Evolutionary conservation across 1,284 basidiomycete genomes (phyloP).

Genomic region (Xanthoconium separans): DNA sequence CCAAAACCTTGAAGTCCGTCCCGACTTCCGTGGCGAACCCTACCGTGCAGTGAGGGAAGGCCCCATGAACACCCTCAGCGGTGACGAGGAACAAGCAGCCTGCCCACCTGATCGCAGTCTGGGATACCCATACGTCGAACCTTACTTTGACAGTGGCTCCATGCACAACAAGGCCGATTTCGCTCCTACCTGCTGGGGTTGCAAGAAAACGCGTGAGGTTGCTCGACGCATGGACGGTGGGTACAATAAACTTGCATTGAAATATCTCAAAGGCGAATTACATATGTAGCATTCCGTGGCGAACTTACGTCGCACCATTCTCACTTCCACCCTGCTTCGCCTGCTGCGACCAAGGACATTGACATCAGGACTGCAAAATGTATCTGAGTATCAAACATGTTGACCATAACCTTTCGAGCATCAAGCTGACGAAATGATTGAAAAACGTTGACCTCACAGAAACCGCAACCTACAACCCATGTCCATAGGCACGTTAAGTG

Average conservation of each 20-base stretch:
- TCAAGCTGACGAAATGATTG: too few species aligned
- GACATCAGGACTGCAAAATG: slow-evolving; percentile 70
- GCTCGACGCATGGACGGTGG: slow-evolving; percentile 71
- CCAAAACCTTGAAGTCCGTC: too few species aligned
- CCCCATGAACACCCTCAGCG: too few species aligned
- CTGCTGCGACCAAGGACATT: slow-evolving; percentile 58
- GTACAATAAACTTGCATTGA: neutral
- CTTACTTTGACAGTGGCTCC: slow-evolving; percentile 69
- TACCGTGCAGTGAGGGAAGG: too few species aligned
- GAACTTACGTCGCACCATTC: slow-evolving; percentile 72
- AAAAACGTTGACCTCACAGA: too few species aligned
- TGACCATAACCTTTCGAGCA: too few species aligned
- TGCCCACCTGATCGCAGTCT: too few species aligned
- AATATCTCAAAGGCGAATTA: slow-evolving; percentile 1
- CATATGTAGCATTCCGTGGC: slow-evolving; percentile 57
- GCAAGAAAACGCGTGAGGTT: slow-evolving; percentile 71
- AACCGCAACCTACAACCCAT: too few species aligned
- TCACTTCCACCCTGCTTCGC: slow-evolving; percentile 68
- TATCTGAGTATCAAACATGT: too few species aligned
- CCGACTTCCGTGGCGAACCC: too few species aligned
- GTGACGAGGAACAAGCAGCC: too few species aligned
- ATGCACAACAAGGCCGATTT: slow-evolving; percentile 77
- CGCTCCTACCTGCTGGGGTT: slow-evolving; percentile 73
- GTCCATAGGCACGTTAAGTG: too few species aligned
- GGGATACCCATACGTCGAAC: slow-evolving; percentile 64